Conservation (phyloP, 768 basidiomycete genomes). For the Ramaria sp. region DNA sequence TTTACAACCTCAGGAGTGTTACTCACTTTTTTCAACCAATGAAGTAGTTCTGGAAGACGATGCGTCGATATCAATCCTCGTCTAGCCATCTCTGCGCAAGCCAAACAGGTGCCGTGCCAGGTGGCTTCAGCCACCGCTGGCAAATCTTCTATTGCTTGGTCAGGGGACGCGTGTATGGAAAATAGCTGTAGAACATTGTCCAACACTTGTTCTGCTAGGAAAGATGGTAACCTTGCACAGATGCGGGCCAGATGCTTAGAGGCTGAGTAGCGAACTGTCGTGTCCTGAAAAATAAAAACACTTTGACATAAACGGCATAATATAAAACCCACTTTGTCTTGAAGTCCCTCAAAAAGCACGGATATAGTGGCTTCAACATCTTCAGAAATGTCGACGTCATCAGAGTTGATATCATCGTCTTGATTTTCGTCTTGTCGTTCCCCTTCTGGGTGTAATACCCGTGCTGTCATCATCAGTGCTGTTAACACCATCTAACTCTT, state of each 20-base stretch:
- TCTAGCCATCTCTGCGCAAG: conserved; percentile 87
- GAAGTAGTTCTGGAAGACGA: conserved; percentile 52
- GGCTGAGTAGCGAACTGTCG: conserved; percentile 87
- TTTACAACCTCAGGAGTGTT: neutral
- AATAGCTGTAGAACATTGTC: conserved; percentile 73
- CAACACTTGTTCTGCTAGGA: conserved; percentile 72
- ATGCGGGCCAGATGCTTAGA: conserved; percentile 88
- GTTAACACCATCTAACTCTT: neutral
- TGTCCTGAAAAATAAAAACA: conserved; percentile 49
- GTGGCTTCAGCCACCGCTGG: conserved; percentile 73
- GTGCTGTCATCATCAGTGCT: conserved; percentile 12
- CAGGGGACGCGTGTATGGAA: conserved; percentile 56
- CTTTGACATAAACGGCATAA: conserved; percentile 4
- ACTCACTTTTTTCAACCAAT: conserved; percentile 75
- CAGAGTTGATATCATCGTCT: conserved; percentile 13
- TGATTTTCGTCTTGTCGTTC: conserved; percentile 10
- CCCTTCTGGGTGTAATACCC: conserved; percentile 11
- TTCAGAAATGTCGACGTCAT: conserved; percentile 59
- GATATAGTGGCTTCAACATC: conserved; percentile 68
- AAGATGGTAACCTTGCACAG: conserved; percentile 64
- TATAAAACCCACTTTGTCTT: conserved; percentile 57
- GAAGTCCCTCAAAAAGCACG: conserved; percentile 57
- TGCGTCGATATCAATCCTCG: conserved; percentile 56
- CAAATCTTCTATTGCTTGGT: conserved; percentile 53
- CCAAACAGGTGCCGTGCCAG: conserved; percentile 93